phyloP scores from a whole-genome alignment of 2,329 filamentous ascomycete species.

The Alternaria incomplexa region DNA sequence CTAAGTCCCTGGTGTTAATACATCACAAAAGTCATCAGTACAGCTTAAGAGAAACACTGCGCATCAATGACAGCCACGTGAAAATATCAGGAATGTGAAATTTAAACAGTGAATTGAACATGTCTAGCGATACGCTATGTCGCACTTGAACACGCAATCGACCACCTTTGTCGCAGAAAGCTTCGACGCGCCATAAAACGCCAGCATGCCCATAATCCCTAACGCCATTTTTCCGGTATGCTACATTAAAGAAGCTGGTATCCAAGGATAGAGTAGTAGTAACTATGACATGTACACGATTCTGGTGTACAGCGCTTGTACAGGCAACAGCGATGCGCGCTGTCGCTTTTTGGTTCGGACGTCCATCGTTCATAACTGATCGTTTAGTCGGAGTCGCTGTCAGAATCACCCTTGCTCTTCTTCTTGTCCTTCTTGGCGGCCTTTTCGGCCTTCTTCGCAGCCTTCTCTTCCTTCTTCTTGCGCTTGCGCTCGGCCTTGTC shows the following conservation, averaged over 20 bases:
- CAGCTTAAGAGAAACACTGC: background rate
- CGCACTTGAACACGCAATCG: slow-evolving; percentile 30
- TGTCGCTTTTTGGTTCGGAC: slow-evolving; percentile 21
- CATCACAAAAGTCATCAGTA: background rate
- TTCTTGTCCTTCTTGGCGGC: slow-evolving; percentile 39
- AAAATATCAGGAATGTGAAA: slow-evolving; percentile 19
- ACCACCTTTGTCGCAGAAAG: slow-evolving; percentile 34
- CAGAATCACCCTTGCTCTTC: slow-evolving; percentile 37
- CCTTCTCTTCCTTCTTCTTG: slow-evolving; percentile 77
- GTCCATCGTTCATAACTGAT: slow-evolving; percentile 19
- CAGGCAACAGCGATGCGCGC: slow-evolving; percentile 16
- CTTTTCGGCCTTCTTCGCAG: slow-evolving; percentile 40
- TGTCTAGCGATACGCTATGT: slow-evolving; percentile 24
- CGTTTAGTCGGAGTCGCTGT: slow-evolving; percentile 42
- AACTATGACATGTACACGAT: slow-evolving; percentile 31
- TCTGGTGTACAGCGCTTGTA: slow-evolving; percentile 21
- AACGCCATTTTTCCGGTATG: slow-evolving; percentile 43
- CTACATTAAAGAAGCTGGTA: slow-evolving; percentile 42
- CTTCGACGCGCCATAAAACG: slow-evolving; percentile 40
- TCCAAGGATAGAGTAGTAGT: slow-evolving; percentile 31
- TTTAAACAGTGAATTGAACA: slow-evolving; percentile 28
- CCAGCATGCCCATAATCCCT: slow-evolving; percentile 40
- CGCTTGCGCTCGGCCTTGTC: slow-evolving; percentile 59
- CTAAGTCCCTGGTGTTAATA: background rate
- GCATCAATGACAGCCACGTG: background rate